Percentiles rank a stretch among this genome's conserved stretches.
Conservation (phyloP, 2,329 filamentous ascomycete species). For the Cytospora piceicola region DNA sequence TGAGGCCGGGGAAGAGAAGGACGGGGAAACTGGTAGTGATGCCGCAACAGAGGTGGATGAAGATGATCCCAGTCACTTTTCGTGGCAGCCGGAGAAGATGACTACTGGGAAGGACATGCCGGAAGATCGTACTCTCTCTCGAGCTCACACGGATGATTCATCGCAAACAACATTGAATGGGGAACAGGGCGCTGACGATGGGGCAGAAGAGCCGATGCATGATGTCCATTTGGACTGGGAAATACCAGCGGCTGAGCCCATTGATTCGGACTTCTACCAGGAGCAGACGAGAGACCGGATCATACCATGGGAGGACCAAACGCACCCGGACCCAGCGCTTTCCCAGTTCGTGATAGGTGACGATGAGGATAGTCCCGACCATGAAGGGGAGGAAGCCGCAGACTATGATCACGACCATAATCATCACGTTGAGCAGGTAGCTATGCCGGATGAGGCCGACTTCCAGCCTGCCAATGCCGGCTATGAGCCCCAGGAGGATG, state of each 20-base stretch:
- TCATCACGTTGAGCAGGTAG: background rate
- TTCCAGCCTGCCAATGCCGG: background rate
- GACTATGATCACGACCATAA: background rate
- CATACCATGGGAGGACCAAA: slow-evolving; percentile 2
- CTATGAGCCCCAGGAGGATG: background rate
- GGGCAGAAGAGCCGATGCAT: background rate
- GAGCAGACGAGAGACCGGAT: background rate
- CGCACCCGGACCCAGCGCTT: background rate
- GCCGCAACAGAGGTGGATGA: background rate
- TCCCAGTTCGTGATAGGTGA: slow-evolving; percentile 25
- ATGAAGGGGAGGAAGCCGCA: background rate
- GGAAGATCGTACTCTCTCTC: background rate
- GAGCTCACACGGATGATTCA: background rate
- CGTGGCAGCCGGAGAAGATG: slow-evolving; percentile 25
- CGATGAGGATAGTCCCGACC: slow-evolving; percentile 15
- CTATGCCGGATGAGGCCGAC: background rate
- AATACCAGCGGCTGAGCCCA: background rate
- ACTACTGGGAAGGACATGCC: slow-evolving; percentile 3
- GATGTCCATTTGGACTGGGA: background rate
- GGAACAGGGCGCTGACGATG: background rate
- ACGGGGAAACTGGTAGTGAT: background rate
- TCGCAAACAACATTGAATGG: background rate
- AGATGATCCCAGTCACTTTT: slow-evolving; percentile 7
- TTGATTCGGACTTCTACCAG: background rate
- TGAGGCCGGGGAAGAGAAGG: background rate